Evolutionary conservation across 768 basidiomycete genomes (phyloP), one percentile per base, ranked within the genome.

Genomic region (Cyathus striatus): DNA sequence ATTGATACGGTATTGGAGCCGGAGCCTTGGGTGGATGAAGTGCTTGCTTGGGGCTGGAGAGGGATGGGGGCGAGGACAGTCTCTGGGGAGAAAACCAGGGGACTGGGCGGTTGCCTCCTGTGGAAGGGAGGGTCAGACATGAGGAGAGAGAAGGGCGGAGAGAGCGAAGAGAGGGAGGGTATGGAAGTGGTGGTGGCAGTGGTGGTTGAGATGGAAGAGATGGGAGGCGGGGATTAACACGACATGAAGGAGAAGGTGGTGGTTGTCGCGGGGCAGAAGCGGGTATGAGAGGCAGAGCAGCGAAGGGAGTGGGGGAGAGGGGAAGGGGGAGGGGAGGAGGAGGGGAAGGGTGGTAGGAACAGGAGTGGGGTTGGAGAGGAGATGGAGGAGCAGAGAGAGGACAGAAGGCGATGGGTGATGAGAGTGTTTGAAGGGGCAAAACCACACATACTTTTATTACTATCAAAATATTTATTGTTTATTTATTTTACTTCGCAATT

Each of bases 1-100:
- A 91, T 91, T 42, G 89, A 89, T 41, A 91, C 86, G 42, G 85
- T 86, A 60, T 86, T 86, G 21, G 83, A 73, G 40, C 71, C 73
- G 4, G 81, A 79, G 38, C 68, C 69, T 61, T 67, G 60, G 47
- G 39, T 51, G 57, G 58, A 66, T 38, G 61, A 53, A 45, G 59
- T 60, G 50, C 59, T 68, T 45, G 62, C 62, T 53, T 72, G 66
- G 33, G 65, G 54, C 47, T 71, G 68, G 26, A 72, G 68, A 21
- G 74, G 70, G 38, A 70, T 65, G 23, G 78, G 71, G 9, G 79
- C 75, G 23, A 79, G 60, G 48, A 78, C 74, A 25, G 78, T 64
- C 52, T 87, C 84, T 47, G 85, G 80, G 38, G 82, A 72, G 59
- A 89, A 83, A 36, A 90, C 78, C 60, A 89, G 85, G 48, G 87